Evolutionary conservation across 352 stramenopile species (phyloP).

Genomic region (Globisporangium splendens): DNA sequence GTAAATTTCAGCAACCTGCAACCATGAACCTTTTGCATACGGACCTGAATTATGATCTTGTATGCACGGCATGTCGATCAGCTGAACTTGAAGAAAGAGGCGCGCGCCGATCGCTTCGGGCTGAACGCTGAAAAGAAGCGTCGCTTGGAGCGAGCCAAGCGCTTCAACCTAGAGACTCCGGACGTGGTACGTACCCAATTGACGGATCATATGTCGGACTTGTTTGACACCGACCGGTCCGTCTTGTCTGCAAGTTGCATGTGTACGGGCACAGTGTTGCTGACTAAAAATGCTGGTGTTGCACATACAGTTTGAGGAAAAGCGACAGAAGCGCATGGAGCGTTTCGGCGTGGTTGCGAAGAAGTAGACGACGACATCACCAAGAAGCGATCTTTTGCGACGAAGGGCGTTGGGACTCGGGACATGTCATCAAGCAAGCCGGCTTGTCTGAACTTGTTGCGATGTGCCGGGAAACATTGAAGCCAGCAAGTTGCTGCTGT

Average conservation of each 20-base stretch:
- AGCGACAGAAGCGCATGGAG: constrained; percentile 70
- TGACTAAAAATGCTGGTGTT: background rate
- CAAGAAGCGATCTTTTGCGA: constrained; percentile 14
- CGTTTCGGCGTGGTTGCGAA: constrained; percentile 41
- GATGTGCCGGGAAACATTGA: background rate
- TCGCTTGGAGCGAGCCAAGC: constrained; percentile 78
- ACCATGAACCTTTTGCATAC: too few species aligned
- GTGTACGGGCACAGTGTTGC: background rate
- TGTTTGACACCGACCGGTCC: background rate
- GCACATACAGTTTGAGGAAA: constrained; percentile 54
- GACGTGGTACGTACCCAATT: constrained; percentile 52
- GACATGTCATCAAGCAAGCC: too few species aligned
- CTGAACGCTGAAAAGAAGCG: constrained; percentile 79
- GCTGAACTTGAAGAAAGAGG: constrained; percentile 82
- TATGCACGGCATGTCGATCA: constrained; percentile 12
- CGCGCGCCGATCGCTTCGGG: constrained; percentile 76
- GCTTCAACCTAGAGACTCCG: constrained; percentile 77
- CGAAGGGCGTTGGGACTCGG: background rate
- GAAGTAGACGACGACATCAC: background rate
- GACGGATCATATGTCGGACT: background rate
- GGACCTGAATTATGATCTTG: too few species aligned
- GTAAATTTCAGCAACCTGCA: constrained; percentile 21
- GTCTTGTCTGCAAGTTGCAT: background rate
- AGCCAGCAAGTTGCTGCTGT: too few species aligned
- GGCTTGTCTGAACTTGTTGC: background rate